These are phyloP conservation scores for Chaetomidium leptoderma DNA, from an alignment of 495 filamentous ascomycete species.

Conservation along the genomic window DNA sequence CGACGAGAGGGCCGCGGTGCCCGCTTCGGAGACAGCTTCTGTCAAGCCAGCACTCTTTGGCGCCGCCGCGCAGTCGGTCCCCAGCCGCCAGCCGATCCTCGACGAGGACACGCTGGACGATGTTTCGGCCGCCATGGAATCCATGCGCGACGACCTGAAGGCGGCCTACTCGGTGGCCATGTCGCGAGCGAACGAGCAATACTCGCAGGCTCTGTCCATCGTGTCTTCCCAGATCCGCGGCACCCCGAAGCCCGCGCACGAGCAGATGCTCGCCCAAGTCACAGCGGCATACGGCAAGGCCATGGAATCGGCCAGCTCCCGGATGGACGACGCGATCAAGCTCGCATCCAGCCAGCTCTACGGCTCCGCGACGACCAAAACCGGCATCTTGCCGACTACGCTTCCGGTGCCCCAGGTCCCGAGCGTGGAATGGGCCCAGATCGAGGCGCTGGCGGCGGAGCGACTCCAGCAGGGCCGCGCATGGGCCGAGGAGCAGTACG, in stretches of 20 bases:
- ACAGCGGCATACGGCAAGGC: constrained; percentile 66
- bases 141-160: constrained; percentile 47
- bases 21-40: constrained; percentile 12
- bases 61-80: constrained; percentile 43
- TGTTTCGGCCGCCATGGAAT: constrained; percentile 61
- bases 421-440: constrained; percentile 37
- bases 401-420: constrained; percentile 25
- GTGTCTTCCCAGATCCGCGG: constrained; percentile 63
- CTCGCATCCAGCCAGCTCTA: constrained; percentile 45
- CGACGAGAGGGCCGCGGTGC: background rate
- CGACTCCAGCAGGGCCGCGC: constrained; percentile 60
- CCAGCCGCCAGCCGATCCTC: constrained; percentile 38
- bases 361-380: constrained; percentile 44
- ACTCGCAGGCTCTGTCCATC: constrained; percentile 61
- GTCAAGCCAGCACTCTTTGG: constrained; percentile 45
- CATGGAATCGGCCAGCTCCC: constrained; percentile 55
- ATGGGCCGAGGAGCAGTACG: constrained; percentile 61
- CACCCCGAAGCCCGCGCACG: constrained; percentile 57
- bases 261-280: constrained; percentile 60
- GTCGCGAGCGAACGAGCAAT: constrained; percentile 57
- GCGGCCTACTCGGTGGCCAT: constrained; percentile 60
- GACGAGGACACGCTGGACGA: constrained; percentile 44
- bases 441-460: constrained; percentile 58
- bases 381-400: constrained; percentile 26
- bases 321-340: constrained; percentile 47